phyloP scores from a whole-genome alignment of 352 stramenopile species.

The Globisporangium megalacanthum region DNA sequence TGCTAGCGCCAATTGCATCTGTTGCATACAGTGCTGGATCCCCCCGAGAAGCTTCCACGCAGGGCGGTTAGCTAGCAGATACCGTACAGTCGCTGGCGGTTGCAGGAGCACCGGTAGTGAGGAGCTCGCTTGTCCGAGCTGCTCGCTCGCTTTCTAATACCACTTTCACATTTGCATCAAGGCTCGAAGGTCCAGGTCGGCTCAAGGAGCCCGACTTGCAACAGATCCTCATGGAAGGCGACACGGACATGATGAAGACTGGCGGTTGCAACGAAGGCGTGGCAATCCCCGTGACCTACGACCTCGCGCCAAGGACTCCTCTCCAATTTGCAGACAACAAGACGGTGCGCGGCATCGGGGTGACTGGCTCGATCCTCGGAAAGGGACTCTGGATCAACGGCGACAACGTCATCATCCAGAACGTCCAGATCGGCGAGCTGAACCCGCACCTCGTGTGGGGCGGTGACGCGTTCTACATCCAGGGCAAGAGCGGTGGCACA shows the following conservation, averaged over 20 bases:
- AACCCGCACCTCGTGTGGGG: conserved; percentile 33
- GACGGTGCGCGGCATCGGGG: conserved; percentile 35
- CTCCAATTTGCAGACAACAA: conserved; percentile 30
- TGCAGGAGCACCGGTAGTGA: too few species aligned
- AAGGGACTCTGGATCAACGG: conserved; percentile 33
- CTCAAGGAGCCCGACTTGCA: too few species aligned
- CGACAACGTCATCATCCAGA: conserved; percentile 48
- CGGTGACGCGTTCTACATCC: conserved; percentile 10
- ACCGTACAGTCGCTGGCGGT: too few species aligned
- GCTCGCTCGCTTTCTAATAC: too few species aligned
- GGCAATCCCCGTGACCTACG: conserved; percentile 24
- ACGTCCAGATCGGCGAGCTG: conserved; percentile 49
- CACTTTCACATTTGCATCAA: too few species aligned
- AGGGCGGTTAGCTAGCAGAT: too few species aligned
- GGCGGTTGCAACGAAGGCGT: conserved; percentile 26
- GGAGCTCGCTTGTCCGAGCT: too few species aligned
- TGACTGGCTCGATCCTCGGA: conserved; percentile 27
- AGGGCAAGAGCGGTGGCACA: conserved; percentile 13
- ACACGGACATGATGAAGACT: conserved; percentile 32
- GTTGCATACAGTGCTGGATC: too few species aligned
- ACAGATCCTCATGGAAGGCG: conserved; percentile 2
- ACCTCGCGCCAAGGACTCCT: conserved; percentile 24
- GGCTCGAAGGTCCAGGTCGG: too few species aligned
- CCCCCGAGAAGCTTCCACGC: too few species aligned
- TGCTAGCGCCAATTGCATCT: too few species aligned